Evolutionary conservation across 345 rosid genomes (phyloP).

Genomic region (Angophora floribunda): DNA sequence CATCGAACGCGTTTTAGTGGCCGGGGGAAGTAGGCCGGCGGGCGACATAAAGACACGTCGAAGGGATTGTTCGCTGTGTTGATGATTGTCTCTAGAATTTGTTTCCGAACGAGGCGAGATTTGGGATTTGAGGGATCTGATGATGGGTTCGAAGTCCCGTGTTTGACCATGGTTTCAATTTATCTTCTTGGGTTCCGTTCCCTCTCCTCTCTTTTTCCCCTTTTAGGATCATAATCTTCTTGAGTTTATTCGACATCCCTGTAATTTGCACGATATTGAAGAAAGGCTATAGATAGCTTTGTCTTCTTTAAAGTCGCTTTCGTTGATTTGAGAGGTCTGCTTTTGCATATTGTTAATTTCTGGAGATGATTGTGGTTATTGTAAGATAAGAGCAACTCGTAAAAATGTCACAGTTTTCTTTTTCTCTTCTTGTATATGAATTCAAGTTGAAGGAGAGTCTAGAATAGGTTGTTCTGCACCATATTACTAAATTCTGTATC

Average conservation of each 20-base stretch:
- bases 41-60: background rate
- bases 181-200: too few relatives aligned
- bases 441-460: background rate
- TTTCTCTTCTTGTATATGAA: background rate
- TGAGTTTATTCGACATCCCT: background rate
- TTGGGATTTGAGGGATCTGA: background rate
- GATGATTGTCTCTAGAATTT: background rate
- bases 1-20: background rate
- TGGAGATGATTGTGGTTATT: background rate
- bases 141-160: background rate
- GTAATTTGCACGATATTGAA: background rate
- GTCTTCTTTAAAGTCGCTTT: too few relatives aligned
- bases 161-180: background rate
- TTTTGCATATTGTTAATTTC: too few relatives aligned
- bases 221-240: background rate
- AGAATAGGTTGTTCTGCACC: background rate
- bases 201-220: background rate
- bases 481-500: background rate
- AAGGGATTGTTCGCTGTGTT: background rate
- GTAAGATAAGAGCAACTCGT: background rate
- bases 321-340: too few relatives aligned
- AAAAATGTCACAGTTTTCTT: background rate
- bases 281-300: background rate
- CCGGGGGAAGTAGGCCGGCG: background rate
- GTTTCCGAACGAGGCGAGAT: background rate